Evolutionary conservation across 192 early-diverging fungal species (phyloP).

Genomic region (Dispira simplex): DNA sequence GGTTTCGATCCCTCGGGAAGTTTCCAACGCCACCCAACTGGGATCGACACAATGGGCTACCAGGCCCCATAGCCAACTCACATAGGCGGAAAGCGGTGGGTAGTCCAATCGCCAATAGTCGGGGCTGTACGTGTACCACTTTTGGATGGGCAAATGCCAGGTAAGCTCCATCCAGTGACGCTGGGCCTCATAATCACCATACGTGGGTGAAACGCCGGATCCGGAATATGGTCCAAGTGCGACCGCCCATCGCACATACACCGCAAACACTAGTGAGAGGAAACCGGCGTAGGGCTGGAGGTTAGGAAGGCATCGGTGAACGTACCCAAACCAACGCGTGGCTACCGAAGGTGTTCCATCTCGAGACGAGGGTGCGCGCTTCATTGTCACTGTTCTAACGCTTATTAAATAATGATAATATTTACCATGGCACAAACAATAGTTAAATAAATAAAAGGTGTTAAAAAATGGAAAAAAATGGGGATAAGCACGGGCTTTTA

Average conservation of each 20-base stretch:
- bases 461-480: too few species aligned
- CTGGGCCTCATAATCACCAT: slow-evolving; percentile 96
- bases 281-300: not conserved
- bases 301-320: not conserved
- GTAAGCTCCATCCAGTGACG: slow-evolving; percentile 98
- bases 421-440: too few species aligned
- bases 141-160: slow-evolving; percentile 42
- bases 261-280: slow-evolving; percentile 17
- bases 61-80: slow-evolving; percentile 70
- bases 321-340: not conserved
- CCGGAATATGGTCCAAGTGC: slow-evolving; percentile 64
- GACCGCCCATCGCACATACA: slow-evolving; percentile 44
- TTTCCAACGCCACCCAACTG: slow-evolving; percentile 67
- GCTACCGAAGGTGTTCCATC: not conserved
- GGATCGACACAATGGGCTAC: slow-evolving; percentile 63
- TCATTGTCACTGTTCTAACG: too few species aligned
- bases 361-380: too few species aligned
- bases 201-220: slow-evolving; percentile 51
- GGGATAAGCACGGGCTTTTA: too few species aligned
- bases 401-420: too few species aligned
- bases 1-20: slow-evolving; percentile 73
- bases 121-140: slow-evolving; percentile 85
- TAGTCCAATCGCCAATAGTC: slow-evolving; percentile 96
- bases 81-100: slow-evolving; percentile 89
- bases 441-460: too few species aligned